Evolutionary conservation across 2,329 filamentous ascomycete genomes (phyloP).

Genomic region (Phyllosticta citrichinensis): DNA sequence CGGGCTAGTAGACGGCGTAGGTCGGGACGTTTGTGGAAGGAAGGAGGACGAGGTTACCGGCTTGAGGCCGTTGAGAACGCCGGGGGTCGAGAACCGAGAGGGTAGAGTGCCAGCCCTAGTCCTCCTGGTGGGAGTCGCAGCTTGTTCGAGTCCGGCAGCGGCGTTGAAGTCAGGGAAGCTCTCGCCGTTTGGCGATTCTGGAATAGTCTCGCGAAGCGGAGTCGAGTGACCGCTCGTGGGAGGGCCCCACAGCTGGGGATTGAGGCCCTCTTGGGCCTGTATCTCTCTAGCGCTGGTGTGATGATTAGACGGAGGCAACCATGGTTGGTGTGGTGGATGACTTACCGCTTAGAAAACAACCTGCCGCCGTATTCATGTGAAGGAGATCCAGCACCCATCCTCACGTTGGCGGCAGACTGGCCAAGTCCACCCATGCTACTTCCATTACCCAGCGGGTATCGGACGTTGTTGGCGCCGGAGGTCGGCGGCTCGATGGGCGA

Average conservation of each 20-base stretch:
- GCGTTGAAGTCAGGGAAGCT: constrained; percentile 85
- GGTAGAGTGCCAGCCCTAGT: constrained; percentile 92
- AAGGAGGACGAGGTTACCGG: constrained; percentile 43
- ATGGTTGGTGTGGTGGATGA: constrained; percentile 15
- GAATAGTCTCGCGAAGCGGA: constrained; percentile 91
- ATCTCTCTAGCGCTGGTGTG: constrained; percentile 76
- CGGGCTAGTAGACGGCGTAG: constrained; percentile 77
- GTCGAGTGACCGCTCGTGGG: constrained; percentile 95
- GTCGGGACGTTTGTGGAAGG: constrained; percentile 69
- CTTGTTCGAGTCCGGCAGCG: constrained; percentile 51
- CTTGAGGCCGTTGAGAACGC: constrained; percentile 49
- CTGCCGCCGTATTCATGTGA: constrained; percentile 77
- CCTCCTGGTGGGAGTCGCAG: constrained; percentile 53
- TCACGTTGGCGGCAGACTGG: constrained; percentile 43
- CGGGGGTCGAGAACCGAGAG: constrained; percentile 77
- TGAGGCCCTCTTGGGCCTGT: constrained; percentile 86
- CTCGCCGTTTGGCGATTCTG: constrained; percentile 85
- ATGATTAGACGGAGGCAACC: neutral
- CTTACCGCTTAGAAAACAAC: constrained; percentile 87
- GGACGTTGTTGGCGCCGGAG: constrained; percentile 43
- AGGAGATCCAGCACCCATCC: constrained; percentile 89
- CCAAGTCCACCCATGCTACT: constrained; percentile 47
- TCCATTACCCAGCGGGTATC: constrained; percentile 64
- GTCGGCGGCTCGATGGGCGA: constrained; percentile 68
- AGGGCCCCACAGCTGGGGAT: constrained; percentile 72